Evolutionary conservation across 1,284 basidiomycete species (phyloP).

Genomic region (Marasmius fiardii): DNA sequence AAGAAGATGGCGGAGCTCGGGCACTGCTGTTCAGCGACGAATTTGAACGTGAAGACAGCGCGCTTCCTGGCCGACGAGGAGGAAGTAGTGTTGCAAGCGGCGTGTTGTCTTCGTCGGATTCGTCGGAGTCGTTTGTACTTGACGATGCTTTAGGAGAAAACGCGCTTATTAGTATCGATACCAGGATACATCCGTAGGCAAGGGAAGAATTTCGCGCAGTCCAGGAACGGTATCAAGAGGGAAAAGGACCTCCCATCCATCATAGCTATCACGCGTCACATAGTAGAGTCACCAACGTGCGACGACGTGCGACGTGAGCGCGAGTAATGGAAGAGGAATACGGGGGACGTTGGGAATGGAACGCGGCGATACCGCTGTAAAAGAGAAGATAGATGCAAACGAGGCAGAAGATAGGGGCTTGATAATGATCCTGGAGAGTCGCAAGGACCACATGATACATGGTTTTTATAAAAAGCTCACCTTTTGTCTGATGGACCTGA

Average conservation of each 20-base stretch:
- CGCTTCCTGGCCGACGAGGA: conserved; percentile 37
- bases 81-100: conserved; percentile 42
- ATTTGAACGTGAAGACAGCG: conserved; percentile 28
- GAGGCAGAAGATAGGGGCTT: no score
- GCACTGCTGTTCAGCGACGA: conserved; percentile 7
- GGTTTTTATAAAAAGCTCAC: not conserved
- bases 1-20: conserved; percentile 7
- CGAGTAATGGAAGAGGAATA: no score
- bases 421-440: no score
- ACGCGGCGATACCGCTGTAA: no score
- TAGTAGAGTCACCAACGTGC: no score
- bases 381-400: no score
- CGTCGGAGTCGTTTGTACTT: conserved; percentile 26
- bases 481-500: not conserved
- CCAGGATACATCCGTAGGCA: not conserved
- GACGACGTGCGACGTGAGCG: no score
- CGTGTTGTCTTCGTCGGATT: conserved; percentile 35
- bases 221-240: no score
- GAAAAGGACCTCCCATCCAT: no score
- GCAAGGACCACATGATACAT: not conserved
- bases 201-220: not conserved
- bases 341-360: no score
- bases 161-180: not conserved
- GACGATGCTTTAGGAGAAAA: not conserved
- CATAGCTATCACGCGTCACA: no score